These are phyloP conservation scores for Monosporozyma yasuniensis DNA, from an alignment of 805 yeast species.

Conservation along the genomic window DNA sequence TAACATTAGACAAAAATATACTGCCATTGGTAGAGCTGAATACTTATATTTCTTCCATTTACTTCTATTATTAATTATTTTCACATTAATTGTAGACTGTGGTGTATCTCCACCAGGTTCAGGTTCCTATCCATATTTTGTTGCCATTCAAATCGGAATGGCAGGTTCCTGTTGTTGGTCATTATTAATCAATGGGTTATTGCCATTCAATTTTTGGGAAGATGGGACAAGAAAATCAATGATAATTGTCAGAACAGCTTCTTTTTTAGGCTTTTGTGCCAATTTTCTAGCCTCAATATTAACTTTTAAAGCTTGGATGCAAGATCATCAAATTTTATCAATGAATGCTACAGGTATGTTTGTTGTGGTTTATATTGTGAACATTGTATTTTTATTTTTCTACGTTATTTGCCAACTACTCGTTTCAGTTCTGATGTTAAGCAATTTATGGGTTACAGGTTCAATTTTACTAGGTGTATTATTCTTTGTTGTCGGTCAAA, in stretches of 20 bases:
- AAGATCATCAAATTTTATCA: constrained; percentile 35
- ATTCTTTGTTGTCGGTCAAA: constrained; percentile 76
- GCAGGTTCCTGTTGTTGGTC: constrained; percentile 64
- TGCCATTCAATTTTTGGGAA: constrained; percentile 89
- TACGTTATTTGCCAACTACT: constrained; percentile 63
- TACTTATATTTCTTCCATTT: constrained; percentile 65
- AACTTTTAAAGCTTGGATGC: constrained; percentile 63
- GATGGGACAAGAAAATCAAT: constrained; percentile 74
- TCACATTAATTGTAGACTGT: constrained; percentile 74
- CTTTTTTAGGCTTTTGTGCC: constrained; percentile 50
- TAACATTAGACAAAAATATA: constrained; percentile 74
- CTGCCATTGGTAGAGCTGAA: constrained; percentile 90
- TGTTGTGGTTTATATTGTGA: constrained; percentile 59
- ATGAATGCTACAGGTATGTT: constrained; percentile 59
- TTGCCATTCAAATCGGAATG: constrained; percentile 68
- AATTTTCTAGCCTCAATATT: constrained; percentile 60
- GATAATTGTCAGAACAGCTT: constrained; percentile 42
- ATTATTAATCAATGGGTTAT: constrained; percentile 61
- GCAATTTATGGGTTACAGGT: constrained; percentile 83
- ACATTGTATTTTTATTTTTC: constrained; percentile 52
- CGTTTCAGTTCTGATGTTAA: constrained; percentile 57
- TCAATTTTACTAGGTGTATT: constrained; percentile 62
- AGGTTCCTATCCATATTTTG: constrained; percentile 67
- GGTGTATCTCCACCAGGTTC: constrained; percentile 90
- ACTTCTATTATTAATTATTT: constrained; percentile 46